phyloP scores from a whole-genome alignment of 768 basidiomycete genomes.

The Auriscalpium vulgare region DNA sequence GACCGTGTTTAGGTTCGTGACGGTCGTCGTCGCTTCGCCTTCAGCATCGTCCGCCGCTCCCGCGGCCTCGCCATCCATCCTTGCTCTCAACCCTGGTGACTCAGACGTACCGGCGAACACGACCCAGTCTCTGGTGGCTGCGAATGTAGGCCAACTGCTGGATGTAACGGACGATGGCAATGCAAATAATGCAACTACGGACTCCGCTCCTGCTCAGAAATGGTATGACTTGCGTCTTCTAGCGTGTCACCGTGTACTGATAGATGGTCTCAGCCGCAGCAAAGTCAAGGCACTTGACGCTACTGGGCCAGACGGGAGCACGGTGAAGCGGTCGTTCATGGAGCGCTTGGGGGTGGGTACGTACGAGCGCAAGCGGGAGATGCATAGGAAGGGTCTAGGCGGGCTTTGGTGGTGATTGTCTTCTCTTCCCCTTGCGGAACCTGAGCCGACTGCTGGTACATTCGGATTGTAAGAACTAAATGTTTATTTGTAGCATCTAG shows the following conservation, averaged over 20 bases:
- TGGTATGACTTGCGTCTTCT: neutral
- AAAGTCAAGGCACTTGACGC: neutral
- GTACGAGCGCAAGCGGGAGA: conserved; percentile 3
- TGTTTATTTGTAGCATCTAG: no score
- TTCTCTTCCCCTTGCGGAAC: neutral
- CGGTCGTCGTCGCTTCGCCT: neutral
- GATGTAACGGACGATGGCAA: neutral
- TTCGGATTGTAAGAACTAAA: no score
- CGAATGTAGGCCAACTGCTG: neutral
- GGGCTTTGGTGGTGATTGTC: neutral
- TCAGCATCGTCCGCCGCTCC: neutral
- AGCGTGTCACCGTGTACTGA: neutral
- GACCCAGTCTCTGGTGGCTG: neutral
- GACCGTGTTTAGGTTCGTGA: neutral
- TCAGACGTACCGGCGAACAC: neutral
- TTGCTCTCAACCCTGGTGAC: neutral
- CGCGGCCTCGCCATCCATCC: neutral
- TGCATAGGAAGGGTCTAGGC: neutral
- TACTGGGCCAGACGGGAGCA: neutral
- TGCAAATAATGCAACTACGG: neutral
- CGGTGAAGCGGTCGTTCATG: neutral
- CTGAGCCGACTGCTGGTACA: no score
- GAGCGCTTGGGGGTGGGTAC: neutral
- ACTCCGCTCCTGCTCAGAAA: neutral
- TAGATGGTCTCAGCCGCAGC: neutral